Percentiles rank a stretch among this genome's conserved stretches.
Evolutionary conservation across 768 basidiomycete species (phyloP).

Genomic region (Hygrophoropsis aurantiaca): DNA sequence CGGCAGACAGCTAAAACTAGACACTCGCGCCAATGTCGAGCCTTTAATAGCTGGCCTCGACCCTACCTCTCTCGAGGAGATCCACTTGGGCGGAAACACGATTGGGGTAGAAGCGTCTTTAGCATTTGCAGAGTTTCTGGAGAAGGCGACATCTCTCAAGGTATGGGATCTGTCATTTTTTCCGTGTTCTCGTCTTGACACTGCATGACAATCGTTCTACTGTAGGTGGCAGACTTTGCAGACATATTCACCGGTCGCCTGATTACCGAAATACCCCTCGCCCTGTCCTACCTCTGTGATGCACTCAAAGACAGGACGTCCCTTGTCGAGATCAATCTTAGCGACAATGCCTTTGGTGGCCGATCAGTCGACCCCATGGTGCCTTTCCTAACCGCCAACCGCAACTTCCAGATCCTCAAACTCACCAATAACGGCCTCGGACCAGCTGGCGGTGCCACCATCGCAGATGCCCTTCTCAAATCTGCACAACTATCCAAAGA

Average conservation of each 20-base stretch:
- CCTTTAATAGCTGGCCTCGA: conserved; percentile 68
- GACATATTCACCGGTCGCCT: conserved; percentile 98
- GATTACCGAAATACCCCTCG: conserved; percentile 91
- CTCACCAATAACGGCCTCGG: conserved; percentile 98
- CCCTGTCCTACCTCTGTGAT: conserved; percentile 85
- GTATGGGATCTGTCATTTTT: conserved; percentile 38
- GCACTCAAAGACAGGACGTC: conserved; percentile 78
- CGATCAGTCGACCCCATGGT: conserved; percentile 94
- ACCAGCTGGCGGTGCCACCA: conserved; percentile 79
- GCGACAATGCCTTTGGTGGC: conserved; percentile 96
- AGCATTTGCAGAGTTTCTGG: conserved; percentile 78
- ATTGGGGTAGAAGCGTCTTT: conserved; percentile 88
- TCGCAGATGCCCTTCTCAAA: conserved; percentile 80
- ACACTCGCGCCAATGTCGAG: conserved; percentile 71
- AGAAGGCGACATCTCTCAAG: conserved; percentile 65
- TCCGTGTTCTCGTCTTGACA: background rate
- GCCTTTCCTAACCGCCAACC: conserved; percentile 81
- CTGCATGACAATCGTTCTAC: background rate
- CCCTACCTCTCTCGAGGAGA: conserved; percentile 72
- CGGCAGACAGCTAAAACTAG: conserved; percentile 61
- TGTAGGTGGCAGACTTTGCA: conserved; percentile 89
- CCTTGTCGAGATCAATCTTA: conserved; percentile 85
- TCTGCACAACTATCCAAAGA: conserved; percentile 69
- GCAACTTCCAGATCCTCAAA: conserved; percentile 77
- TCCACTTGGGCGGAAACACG: conserved; percentile 93